Evolutionary conservation across 768 basidiomycete species (phyloP), one percentile per base, ranked within the genome.

Genomic region (Lentinula boryana): DNA sequence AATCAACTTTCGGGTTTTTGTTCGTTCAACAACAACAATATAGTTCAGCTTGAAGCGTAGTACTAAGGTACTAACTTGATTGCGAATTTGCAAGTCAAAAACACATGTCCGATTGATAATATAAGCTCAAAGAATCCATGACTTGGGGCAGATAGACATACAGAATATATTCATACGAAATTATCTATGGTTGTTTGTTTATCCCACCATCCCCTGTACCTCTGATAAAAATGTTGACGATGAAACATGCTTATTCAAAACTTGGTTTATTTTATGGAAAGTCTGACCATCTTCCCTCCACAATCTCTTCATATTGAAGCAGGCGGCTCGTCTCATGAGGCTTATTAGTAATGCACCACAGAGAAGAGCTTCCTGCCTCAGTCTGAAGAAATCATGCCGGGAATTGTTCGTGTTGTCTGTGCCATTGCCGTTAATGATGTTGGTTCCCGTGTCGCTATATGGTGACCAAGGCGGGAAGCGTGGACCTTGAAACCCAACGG

Each of bases 231-330:
- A 23, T 38, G 36, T 36, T 16, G 27, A 16, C n/a, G n/a, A n/a
- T n/a, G n/a, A n/a, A n/a, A n/a, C 15, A 38, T 54, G 10, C 9
- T 16, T 5, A 44, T 23, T 7, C 38, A 57, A 38, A 36, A 35
- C 9, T 38, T 23, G 46, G 9, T 23, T 48, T 1, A 48, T 18
- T n/a, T 15, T 15, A n/a, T 43, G 51, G 16, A 35, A 4, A 21
- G 8, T 38, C 33, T 9, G 53, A 54, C 53, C 35, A 33, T 54
- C 10, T 68, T 72, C 70, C 75, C 72, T 71, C 71, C 84, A 85
- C 70, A 72, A 75, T 72, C 75, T 80, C 84, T 86, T 72, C 85
- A 88, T 84, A 87, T 79, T 74, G 69, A 74, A 70, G 84, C 84
- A 78, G 80, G 82, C 68, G 65, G 66, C 57, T 60, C 60, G 10